These are phyloP conservation scores for Xanthoparmelia taractica DNA, from an alignment of 495 filamentous ascomycete species.

Conservation along the genomic window DNA sequence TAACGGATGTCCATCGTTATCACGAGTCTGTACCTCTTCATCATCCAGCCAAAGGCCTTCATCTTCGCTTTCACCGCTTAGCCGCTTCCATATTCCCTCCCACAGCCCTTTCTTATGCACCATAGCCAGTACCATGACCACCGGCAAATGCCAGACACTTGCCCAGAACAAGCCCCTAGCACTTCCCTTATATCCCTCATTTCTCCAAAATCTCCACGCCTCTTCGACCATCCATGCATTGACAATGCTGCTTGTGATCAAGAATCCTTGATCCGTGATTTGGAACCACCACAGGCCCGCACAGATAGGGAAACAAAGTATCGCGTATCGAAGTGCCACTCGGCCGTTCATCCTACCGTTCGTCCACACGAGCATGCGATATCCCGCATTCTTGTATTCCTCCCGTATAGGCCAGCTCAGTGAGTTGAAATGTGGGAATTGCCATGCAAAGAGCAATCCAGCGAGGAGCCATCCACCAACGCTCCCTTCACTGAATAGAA, in stretches of 20 bases:
- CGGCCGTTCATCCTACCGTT: constrained; percentile 77
- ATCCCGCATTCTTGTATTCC: constrained; percentile 81
- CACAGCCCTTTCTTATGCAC: constrained; percentile 92
- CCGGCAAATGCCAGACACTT: constrained; percentile 92
- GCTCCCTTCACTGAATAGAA: constrained; percentile 62
- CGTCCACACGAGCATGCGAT: constrained; percentile 84
- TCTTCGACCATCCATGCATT: constrained; percentile 83
- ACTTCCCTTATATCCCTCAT: constrained; percentile 68
- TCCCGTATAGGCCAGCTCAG: constrained; percentile 79
- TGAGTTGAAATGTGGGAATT: constrained; percentile 96
- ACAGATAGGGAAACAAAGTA: constrained; percentile 84
- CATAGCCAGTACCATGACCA: constrained; percentile 83
- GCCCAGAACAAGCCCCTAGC: constrained; percentile 92
- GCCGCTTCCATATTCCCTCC: constrained; percentile 69
- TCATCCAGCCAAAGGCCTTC: constrained; percentile 30
- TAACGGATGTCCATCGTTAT: background rate
- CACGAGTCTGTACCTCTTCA: background rate
- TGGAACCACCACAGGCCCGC: constrained; percentile 69
- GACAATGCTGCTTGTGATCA: constrained; percentile 68
- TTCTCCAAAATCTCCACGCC: constrained; percentile 73
- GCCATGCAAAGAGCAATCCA: constrained; percentile 83
- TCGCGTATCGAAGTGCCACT: constrained; percentile 79
- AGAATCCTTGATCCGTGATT: constrained; percentile 82
- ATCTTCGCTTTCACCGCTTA: constrained; percentile 51
- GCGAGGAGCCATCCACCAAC: constrained; percentile 87